Conservation (phyloP, 176 grass and related monocot genomes). For the Panicum miliaceum region DNA sequence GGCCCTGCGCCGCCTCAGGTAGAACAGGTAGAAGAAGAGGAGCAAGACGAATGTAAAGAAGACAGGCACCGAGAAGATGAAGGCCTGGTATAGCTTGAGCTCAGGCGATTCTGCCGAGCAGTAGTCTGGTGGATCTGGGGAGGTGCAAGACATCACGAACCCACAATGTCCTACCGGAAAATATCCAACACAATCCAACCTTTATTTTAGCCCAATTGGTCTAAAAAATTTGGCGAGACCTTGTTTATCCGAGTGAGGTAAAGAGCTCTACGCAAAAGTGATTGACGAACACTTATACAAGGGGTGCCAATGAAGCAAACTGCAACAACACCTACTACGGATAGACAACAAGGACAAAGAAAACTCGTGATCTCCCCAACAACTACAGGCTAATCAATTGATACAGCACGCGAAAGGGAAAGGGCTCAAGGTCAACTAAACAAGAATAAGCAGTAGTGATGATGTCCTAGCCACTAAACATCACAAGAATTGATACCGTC, state of each 20-base stretch:
- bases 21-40: slow-evolving; percentile 91
- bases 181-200: not conserved
- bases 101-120: slow-evolving; percentile 76
- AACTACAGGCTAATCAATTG: not conserved
- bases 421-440: not conserved
- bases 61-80: slow-evolving; percentile 88
- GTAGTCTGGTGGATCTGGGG: slow-evolving; percentile 68
- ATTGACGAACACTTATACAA: not conserved
- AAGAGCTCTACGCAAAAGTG: not conserved
- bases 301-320: not conserved
- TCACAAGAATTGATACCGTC: slow-evolving; percentile 3
- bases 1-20: slow-evolving; percentile 73
- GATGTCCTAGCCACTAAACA: slow-evolving; percentile 16
- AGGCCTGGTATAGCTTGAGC: slow-evolving; percentile 92
- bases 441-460: not conserved
- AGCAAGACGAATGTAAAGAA: slow-evolving; percentile 89
- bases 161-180: slow-evolving; percentile 6
- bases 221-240: not conserved
- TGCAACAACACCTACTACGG: not conserved
- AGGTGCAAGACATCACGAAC: slow-evolving; percentile 76
- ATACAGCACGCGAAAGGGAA: not conserved
- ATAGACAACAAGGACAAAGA: not conserved
- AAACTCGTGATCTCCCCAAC: not conserved
- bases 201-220: not conserved
- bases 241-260: not conserved